Evolutionary conservation across 495 filamentous ascomycete genomes (phyloP).

Genomic region (Podospora anserina): DNA sequence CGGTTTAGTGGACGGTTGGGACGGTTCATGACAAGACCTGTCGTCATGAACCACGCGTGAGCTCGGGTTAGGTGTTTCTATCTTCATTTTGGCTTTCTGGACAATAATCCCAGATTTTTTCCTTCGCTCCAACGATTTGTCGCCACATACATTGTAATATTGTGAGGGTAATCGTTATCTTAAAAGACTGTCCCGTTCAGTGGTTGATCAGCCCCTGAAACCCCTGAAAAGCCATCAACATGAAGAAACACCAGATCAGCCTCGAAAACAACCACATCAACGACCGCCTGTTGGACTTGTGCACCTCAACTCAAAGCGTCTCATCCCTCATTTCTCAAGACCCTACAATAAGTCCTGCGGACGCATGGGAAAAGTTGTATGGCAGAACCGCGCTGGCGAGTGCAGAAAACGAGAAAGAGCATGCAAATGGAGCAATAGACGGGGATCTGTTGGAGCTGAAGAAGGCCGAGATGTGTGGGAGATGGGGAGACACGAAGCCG

Average conservation of each 20-base stretch:
- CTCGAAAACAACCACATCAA: conserved; percentile 14
- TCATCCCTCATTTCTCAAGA: conserved; percentile 54
- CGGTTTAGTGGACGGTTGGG: neutral
- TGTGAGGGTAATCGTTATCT: neutral
- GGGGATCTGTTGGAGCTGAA: conserved; percentile 44
- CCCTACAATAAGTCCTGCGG: conserved; percentile 48
- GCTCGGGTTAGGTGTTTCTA: neutral
- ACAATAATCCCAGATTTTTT: too few relatives aligned
- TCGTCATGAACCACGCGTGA: neutral
- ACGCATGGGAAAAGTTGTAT: conserved; percentile 56
- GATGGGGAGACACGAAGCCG: conserved; percentile 61
- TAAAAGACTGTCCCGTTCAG: neutral
- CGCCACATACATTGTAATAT: too few relatives aligned
- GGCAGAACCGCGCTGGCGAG: conserved; percentile 29
- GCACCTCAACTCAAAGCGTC: conserved; percentile 51
- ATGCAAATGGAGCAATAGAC: neutral
- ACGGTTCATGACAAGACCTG: neutral
- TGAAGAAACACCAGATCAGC: conserved; percentile 13
- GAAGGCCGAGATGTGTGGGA: conserved; percentile 58
- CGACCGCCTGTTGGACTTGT: conserved; percentile 39
- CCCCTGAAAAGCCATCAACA: neutral
- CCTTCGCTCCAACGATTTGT: too few relatives aligned
- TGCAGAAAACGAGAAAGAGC: neutral
- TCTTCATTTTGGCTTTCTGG: neutral
- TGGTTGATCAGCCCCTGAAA: neutral